Evolutionary conservation across 164 flowering plant genomes (phyloP).

Genomic region (Cinnamomum micranthum): DNA sequence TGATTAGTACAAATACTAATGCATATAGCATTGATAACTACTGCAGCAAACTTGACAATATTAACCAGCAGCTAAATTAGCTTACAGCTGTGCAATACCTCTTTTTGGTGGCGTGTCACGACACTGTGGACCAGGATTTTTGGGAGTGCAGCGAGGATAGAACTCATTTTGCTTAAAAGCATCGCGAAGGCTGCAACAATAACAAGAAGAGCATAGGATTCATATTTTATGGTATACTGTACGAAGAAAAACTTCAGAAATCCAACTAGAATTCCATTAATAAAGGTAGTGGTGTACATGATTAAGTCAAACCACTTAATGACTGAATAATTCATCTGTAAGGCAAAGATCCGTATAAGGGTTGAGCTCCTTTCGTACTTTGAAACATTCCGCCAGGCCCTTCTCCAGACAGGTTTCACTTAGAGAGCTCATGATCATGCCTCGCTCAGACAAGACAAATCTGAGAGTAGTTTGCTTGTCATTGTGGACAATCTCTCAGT

Average conservation of each 20-base stretch:
- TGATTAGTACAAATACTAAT: background rate
- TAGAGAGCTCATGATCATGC: background rate
- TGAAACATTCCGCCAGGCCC: background rate
- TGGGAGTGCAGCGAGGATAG: slow-evolving; percentile 68
- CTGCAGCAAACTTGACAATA: background rate
- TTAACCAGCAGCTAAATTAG: background rate
- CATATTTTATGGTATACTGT: background rate
- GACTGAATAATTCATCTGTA: background rate
- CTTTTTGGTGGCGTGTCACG: slow-evolving; percentile 95
- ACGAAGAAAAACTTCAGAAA: background rate
- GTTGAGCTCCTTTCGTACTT: background rate
- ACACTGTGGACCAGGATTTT: slow-evolving; percentile 74
- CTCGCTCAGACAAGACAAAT: background rate
- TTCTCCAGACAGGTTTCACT: background rate
- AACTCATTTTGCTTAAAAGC: slow-evolving; percentile 60
- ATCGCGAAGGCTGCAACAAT: slow-evolving; percentile 40
- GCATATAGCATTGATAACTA: background rate
- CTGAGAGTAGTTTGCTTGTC: background rate
- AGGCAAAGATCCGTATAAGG: background rate
- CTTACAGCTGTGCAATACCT: slow-evolving; percentile 40
- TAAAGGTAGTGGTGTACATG: background rate
- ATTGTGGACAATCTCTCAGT: background rate
- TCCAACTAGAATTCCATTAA: background rate
- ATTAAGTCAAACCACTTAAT: background rate
- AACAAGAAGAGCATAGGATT: too few species aligned